Base-by-base conservation (phyloP, 116 monocot genomes). In the Dioscorea cayenensis region DNA sequence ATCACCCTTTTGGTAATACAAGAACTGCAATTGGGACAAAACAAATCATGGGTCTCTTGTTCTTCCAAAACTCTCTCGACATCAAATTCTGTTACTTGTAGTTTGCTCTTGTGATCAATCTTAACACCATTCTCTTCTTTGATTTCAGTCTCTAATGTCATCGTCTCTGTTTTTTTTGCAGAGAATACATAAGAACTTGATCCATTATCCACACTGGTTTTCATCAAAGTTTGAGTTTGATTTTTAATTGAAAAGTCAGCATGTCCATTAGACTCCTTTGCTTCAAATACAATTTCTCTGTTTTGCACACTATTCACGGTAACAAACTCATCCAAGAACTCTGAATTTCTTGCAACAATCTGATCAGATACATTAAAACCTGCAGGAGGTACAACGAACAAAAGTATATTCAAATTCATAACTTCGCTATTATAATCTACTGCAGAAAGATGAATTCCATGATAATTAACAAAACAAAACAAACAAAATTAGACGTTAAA, bases 1-100 rank as follows among this genome's bases (percentile, higher is more conserved):
- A 99, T 93, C 43, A 99, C 90, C 76, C 90, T 93, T 85, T 67
- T 86, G 29, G 97, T 99, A 68, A 99, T 93, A 77, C 94, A 91
- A 23, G 97, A 99, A 35, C 89, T 73, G 73, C 97, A 99, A 72
- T 93, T 90, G 29, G 97, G 97, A 70, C 97, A 99, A 64, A 74
- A 93, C 60, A 99, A 79, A 77, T 99, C 97, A 83, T 99, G 89
- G 55, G 90, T 93, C 29, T 99, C 94, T 72, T 99, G 97, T 70
- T 99, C 90, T 29, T 89, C 84, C 49, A 99, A 58, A 59, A 99
- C 71, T 59, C 70, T 84, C 83, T 90, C 91, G 60, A 99, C 50
- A 65, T 90, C 88, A 35, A 79, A 65, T 66, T 83, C 87, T 72
- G 72, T 51, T 49, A 69, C 64, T 50, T 73, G 77, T 71, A 65